Base-by-base conservation (phyloP, 805 yeast genomes). In the Wickerhamomyces sydowiorum region DNA sequence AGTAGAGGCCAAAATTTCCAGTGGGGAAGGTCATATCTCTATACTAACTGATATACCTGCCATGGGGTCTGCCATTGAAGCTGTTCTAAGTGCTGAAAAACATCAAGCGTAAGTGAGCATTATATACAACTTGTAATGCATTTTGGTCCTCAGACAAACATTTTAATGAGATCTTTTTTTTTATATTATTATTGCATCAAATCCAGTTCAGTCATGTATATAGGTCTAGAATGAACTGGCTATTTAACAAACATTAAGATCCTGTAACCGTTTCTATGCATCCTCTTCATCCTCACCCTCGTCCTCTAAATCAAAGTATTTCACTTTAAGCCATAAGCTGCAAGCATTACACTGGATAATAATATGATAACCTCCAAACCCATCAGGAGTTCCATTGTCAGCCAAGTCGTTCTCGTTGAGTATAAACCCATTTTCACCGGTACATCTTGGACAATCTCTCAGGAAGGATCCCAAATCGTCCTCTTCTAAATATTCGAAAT, bases 321-420 rank as follows among this genome's bases (percentile, higher is more conserved):
- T 72, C 2, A 91, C 89, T 39, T 78, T 78, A 21, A 91, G 62
- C 96, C 96, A 91, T 24, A 89, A 58, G 58, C 95, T 86, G 60
- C 98, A 91, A 25, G 85, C 80, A 12, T 65, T 57, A 58, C 98
- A 91, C 54, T 90, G 96, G 0, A 86, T 78, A 19, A 86, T 69
- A 1, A 90, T 72, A 48, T 82, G 84, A 48, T 69, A 82, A 1
- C 80, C 73, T 14, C 78, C 80, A 28, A 69, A 72, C 0, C 69
- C 70, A 29, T 66, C 64, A 2, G 58, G 49, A 0, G 74, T 69
- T 0, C 79, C 82, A 41, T 69, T 70, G 5, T 70, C 65, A 15
- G 64, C 79, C 42, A 91, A 66, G 41, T 83, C 85, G 1, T 62
- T 54, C 48, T 88, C 96, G 1, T 66, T 67, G 2, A 91, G 58